Conservation (phyloP, 805 yeast species). For the Wickerhamomyces bovis region DNA sequence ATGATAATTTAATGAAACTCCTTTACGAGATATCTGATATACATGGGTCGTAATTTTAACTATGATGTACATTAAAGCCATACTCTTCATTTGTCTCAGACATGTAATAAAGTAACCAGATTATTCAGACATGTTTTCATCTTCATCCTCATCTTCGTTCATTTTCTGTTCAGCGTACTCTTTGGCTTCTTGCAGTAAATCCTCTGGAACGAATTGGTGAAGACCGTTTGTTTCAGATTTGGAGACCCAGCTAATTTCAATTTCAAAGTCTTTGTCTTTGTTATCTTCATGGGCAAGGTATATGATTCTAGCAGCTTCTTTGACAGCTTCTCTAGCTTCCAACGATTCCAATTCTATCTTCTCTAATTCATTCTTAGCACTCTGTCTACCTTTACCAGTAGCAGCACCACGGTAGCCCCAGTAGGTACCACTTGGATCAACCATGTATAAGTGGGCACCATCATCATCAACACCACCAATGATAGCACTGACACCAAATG, state of each 20-base stretch:
- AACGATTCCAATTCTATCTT: constrained; percentile 68
- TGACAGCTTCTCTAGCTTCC: constrained; percentile 76
- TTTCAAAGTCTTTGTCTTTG: constrained; percentile 94
- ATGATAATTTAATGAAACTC: background rate
- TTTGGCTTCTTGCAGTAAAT: constrained; percentile 74
- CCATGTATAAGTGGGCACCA: constrained; percentile 91
- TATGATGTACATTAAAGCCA: background rate
- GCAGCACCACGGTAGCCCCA: constrained; percentile 99
- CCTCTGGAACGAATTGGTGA: constrained; percentile 78
- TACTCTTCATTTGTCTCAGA: background rate
- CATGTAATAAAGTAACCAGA: background rate
- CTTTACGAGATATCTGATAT: background rate
- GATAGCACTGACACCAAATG: constrained; percentile 90
- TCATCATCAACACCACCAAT: constrained; percentile 89
- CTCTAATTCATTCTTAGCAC: constrained; percentile 95
- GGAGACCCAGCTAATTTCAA: constrained; percentile 89
- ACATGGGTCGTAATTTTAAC: background rate
- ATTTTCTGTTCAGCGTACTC: constrained; percentile 78
- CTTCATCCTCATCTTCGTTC: constrained; percentile 67
- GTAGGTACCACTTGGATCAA: constrained; percentile 93
- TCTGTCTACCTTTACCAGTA: constrained; percentile 96
- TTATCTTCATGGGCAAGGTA: constrained; percentile 95
- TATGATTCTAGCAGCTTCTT: constrained; percentile 89
- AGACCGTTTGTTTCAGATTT: constrained; percentile 67
- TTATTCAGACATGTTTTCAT: constrained; percentile 34